Percentiles rank a stretch among this genome's conserved stretches.
Evolutionary conservation across 2,329 filamentous ascomycete genomes (phyloP).

Genomic region (Fusarium clavum): DNA sequence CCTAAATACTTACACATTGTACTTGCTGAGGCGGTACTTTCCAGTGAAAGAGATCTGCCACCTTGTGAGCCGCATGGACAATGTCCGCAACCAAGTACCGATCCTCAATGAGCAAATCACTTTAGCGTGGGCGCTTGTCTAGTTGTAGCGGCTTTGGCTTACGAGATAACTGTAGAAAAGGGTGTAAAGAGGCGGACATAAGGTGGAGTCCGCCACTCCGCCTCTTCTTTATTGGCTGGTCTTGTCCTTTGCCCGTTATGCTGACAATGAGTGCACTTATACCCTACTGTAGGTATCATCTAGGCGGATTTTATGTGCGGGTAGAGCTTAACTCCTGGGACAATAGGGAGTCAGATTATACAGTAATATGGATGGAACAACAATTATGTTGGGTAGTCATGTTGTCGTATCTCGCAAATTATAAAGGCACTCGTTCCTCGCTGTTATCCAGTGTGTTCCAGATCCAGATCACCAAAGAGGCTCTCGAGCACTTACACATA

Average conservation of each 20-base stretch:
- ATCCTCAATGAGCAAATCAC: constrained; percentile 14
- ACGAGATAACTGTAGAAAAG: constrained; percentile 36
- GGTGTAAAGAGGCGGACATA: constrained; percentile 37
- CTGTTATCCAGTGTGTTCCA: constrained; percentile 12
- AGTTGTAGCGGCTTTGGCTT: constrained; percentile 39
- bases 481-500: constrained; percentile 15
- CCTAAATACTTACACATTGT: constrained; percentile 4
- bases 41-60: not conserved
- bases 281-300: constrained; percentile 15
- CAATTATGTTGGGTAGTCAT: not conserved
- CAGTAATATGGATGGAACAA: constrained; percentile 12
- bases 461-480: constrained; percentile 19
- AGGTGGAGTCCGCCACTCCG: constrained; percentile 42
- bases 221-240: constrained; percentile 19
- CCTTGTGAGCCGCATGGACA: constrained; percentile 15
- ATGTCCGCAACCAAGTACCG: constrained; percentile 23
- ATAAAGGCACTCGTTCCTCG: constrained; percentile 38
- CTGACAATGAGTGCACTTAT: constrained; percentile 14
- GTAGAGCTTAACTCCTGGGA: constrained; percentile 35
- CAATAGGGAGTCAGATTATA: constrained; percentile 19
- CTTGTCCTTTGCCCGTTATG: constrained; percentile 36
- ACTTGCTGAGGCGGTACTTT: not conserved
- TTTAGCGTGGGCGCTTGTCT: constrained; percentile 37
- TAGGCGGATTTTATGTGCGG: constrained; percentile 39
- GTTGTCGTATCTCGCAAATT: constrained; percentile 12